Percentiles rank a stretch among this genome's conserved stretches.
These are phyloP conservation scores for Cadophora luteo-olivacea DNA, from an alignment of 2,329 filamentous ascomycete species.

Conservation along the genomic window DNA sequence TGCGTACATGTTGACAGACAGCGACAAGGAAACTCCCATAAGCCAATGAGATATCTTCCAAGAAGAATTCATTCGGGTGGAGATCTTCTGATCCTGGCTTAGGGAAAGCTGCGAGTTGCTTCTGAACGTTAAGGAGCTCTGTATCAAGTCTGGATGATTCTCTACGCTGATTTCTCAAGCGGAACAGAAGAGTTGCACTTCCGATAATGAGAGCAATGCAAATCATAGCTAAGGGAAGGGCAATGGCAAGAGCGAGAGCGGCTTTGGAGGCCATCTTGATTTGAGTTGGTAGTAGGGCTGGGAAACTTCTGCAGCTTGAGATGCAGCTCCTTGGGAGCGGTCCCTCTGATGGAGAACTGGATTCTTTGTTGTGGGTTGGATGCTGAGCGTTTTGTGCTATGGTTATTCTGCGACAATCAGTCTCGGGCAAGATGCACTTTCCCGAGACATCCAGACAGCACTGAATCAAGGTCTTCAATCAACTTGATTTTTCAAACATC, in stretches of 20 bases:
- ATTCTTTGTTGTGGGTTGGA: background rate
- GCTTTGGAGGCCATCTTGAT: background rate
- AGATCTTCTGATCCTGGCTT: background rate
- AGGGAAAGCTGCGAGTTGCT: background rate
- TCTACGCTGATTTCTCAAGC: background rate
- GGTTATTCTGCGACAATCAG: background rate
- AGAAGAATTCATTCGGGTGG: background rate
- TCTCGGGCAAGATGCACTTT: background rate
- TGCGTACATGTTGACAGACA: background rate
- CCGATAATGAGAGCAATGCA: background rate
- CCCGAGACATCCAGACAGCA: background rate
- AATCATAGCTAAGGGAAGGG: background rate
- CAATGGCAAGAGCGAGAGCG: slow-evolving; percentile 2
- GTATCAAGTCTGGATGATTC: no score
- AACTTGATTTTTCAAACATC: background rate
- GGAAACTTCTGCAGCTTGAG: background rate
- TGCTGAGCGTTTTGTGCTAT: background rate
- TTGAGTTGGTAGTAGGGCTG: background rate
- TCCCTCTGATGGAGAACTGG: background rate
- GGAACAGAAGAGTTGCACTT: background rate
- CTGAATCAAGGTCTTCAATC: background rate
- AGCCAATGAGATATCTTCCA: background rate
- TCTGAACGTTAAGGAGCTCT: background rate
- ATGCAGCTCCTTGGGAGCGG: background rate
- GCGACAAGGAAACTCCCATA: background rate